These are phyloP conservation scores for Gossypium davidsonii DNA, from an alignment of 441 rosid genomes.

Conservation along the genomic window DNA sequence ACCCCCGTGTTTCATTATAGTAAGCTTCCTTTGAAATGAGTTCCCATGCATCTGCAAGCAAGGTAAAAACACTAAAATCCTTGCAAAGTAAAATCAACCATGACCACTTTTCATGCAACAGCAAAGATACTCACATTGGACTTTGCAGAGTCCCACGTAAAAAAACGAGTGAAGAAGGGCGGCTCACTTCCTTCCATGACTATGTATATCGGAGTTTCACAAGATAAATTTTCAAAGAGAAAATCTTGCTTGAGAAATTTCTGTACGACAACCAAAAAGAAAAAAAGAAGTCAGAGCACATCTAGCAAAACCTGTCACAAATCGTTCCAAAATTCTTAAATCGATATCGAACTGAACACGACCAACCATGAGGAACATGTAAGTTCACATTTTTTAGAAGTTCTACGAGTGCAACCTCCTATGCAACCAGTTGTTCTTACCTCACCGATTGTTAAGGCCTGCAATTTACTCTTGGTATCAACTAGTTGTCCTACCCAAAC, in stretches of 20 bases:
- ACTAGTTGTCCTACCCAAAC: constrained; percentile 95
- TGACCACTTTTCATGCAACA: neutral
- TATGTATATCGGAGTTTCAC: constrained; percentile 65
- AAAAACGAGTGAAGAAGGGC: constrained; percentile 85
- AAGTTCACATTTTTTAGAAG: neutral
- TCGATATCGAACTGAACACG: neutral
- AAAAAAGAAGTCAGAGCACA: constrained; percentile 12
- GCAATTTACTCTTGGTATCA: constrained; percentile 57
- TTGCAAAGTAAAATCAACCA: constrained; percentile 8
- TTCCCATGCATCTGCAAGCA: constrained; percentile 82
- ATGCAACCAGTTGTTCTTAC: constrained; percentile 30
- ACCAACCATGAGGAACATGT: neutral
- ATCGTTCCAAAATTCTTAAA: neutral
- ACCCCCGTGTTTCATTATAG: constrained; percentile 67
- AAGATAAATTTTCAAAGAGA: constrained; percentile 64
- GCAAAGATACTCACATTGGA: constrained; percentile 37
- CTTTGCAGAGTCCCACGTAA: constrained; percentile 88
- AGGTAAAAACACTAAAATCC: constrained; percentile 13
- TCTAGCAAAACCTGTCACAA: neutral
- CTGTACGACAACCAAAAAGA: constrained; percentile 29
- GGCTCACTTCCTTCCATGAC: constrained; percentile 91
- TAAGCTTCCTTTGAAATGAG: constrained; percentile 85
- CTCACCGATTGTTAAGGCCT: constrained; percentile 73
- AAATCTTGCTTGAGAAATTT: constrained; percentile 76
- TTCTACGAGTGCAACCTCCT: neutral